Percentiles rank a stretch among this genome's conserved stretches.
Evolutionary conservation across 2,329 filamentous ascomycete species (phyloP).

Genomic region (Claviceps monticola): DNA sequence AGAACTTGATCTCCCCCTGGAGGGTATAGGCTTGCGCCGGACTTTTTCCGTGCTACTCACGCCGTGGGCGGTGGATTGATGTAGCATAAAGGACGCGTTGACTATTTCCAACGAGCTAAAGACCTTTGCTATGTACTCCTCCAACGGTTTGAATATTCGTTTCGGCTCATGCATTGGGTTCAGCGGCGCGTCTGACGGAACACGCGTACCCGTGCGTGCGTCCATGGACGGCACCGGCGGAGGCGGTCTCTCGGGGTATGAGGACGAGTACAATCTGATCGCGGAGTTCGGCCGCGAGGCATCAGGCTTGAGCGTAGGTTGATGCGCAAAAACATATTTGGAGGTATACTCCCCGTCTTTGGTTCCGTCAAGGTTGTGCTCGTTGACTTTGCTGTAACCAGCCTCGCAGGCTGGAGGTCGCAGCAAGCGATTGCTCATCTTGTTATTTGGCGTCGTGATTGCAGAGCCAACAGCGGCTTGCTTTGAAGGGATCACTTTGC

Average conservation of each 20-base stretch:
- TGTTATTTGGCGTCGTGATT: neutral
- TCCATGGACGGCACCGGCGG: conserved; percentile 9
- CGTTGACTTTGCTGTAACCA: neutral
- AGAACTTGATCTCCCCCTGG: conserved; percentile 4
- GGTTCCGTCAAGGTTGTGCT: neutral
- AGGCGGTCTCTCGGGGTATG: conserved; percentile 26
- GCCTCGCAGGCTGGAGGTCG: neutral
- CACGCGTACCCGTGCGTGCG: conserved; percentile 8
- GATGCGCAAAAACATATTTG: conserved; percentile 23
- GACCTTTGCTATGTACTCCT: conserved; percentile 60
- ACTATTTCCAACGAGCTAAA: conserved; percentile 58
- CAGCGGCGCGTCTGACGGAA: conserved; percentile 2
- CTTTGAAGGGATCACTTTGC: conserved; percentile 10
- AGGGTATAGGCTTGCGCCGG: conserved; percentile 14
- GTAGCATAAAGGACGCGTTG: conserved; percentile 60
- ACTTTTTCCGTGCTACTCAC: conserved; percentile 13
- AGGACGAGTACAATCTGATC: conserved; percentile 30
- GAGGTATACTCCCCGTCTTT: conserved; percentile 1
- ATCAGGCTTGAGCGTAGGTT: conserved; percentile 22
- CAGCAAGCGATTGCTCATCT: neutral
- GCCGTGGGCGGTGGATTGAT: conserved; percentile 20
- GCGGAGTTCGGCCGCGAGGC: conserved; percentile 12
- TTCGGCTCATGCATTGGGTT: conserved; percentile 26
- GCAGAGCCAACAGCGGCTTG: neutral
- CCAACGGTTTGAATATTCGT: conserved; percentile 58